Percentiles rank a stretch among this genome's conserved stretches.
These are phyloP conservation scores for Lipomyces spencermartinsiae DNA, from an alignment of 805 yeast genomes.

Conservation along the genomic window DNA sequence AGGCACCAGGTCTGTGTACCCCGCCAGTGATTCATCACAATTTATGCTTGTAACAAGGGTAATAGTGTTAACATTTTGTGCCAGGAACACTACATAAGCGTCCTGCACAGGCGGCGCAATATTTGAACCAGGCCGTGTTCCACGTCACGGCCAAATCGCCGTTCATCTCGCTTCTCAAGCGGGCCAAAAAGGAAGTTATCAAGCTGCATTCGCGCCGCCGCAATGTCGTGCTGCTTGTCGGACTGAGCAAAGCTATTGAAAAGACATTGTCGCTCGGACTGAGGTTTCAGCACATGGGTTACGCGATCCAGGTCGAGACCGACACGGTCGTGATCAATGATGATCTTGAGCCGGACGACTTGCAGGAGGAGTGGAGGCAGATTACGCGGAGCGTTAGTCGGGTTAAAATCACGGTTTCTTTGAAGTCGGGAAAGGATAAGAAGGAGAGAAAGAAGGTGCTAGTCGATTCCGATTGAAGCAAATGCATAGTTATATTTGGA, in stretches of 20 bases:
- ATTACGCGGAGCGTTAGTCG: constrained; percentile 2
- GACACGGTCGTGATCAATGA: constrained; percentile 19
- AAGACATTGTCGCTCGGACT: constrained; percentile 34
- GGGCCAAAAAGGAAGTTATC: constrained; percentile 22
- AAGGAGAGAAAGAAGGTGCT: constrained; percentile 1
- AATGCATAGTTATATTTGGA: not conserved
- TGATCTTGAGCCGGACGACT: constrained; percentile 23
- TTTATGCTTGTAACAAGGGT: not conserved
- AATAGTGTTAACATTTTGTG: not conserved
- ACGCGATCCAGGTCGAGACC: constrained; percentile 16
- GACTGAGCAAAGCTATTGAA: constrained; percentile 29
- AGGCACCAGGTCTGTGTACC: constrained; percentile 2
- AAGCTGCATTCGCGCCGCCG: constrained; percentile 10
- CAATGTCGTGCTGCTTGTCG: constrained; percentile 22
- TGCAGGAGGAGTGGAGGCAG: constrained; percentile 4
- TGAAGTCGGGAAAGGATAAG: constrained; percentile 6
- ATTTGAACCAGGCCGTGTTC: constrained; percentile 5
- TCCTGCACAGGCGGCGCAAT: not conserved
- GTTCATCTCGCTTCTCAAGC: constrained; percentile 35
- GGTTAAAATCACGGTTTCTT: not conserved
- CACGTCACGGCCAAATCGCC: constrained; percentile 32
- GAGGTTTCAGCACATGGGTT: constrained; percentile 29
- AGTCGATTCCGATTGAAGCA: not conserved
- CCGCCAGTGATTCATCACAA: not conserved
- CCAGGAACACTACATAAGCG: constrained; percentile 7